Conservation (phyloP, 2,329 filamentous ascomycete species). For the Fusarium siculi region DNA sequence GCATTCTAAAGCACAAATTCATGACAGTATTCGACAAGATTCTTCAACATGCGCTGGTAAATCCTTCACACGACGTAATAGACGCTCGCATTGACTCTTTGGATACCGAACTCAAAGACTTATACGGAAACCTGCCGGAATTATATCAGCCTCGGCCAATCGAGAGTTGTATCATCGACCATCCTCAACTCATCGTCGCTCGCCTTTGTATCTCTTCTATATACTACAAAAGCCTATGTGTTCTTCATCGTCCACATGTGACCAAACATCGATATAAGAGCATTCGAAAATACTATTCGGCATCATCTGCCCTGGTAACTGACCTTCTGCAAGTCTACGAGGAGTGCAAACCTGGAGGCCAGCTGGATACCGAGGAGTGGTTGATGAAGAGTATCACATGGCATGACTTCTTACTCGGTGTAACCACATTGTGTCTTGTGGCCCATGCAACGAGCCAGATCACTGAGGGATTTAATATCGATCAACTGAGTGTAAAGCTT, state of each 20-base stretch:
- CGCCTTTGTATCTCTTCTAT: neutral
- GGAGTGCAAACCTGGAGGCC: neutral
- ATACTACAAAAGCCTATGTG: neutral
- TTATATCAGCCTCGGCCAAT: neutral
- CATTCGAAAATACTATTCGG: neutral
- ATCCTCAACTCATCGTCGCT: neutral
- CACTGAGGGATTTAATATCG: fast-evolving
- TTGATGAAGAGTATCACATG: neutral
- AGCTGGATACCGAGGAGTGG: neutral
- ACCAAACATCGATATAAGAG: neutral
- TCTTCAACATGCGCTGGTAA: neutral
- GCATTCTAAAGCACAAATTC: neutral
- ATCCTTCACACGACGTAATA: neutral
- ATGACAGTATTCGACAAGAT: neutral
- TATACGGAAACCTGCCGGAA: neutral
- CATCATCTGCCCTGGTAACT: neutral
- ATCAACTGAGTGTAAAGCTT: neutral
- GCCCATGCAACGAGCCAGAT: neutral
- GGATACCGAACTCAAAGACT: neutral
- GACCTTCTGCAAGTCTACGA: neutral
- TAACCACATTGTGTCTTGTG: neutral
- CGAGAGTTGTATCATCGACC: neutral
- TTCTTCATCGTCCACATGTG: neutral
- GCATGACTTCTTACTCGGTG: neutral
- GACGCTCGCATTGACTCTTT: neutral